Base-by-base conservation (phyloP, 2,329 filamentous ascomycete genomes). In the Coleophoma crateriformis region DNA sequence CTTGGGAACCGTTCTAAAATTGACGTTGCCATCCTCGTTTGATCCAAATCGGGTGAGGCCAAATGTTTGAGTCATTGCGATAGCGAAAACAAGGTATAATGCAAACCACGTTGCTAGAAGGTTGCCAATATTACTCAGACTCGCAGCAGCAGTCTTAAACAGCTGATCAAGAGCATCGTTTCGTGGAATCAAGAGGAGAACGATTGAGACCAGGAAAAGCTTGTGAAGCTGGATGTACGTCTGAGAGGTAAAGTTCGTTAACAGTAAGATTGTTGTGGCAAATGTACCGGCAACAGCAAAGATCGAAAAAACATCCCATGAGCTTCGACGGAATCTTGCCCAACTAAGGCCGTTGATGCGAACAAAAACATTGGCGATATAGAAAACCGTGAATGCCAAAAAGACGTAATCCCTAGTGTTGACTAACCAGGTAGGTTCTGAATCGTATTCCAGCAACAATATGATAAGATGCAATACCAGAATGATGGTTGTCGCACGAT, bases 131-230 rank as follows among this genome's bases (percentile, higher is more conserved):
- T 88, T 84, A 2, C 88, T 86, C 59, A 99, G 71, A 82, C 89
- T 95, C 47, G 92, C 94, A 11, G 94, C 94, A 0, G 92, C 95
- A 2, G 95, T 99, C 69, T 99, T 99, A 81, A 99, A 99, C 0
- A 99, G 81, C 66, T 99, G 94, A 65, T 99, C 95, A 19, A 99
- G 79, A 45, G 95, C 91, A 61, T 99, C 95, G 65, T 99, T 99
- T 46, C 95, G 82, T 1, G 94, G 94, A 53, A 99, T 99, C 33
- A 99, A 79, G 46, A 99, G 75, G 8, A 97, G 77, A 2, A 94
- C 85, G 48, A 97, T 87, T 8, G 89, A 86, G 17, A 97, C 94
- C 33, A 99, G 77, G 67, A 95, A 96, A 53, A 95, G 81, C 69
- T 99, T 99, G 74, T 97, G 90, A 33, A 96, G 71, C 68, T 91